Percentiles rank a stretch among this genome's conserved stretches.
phyloP scores from a whole-genome alignment of 306 rosid genomes.

The Hippophae rhamnoides region DNA sequence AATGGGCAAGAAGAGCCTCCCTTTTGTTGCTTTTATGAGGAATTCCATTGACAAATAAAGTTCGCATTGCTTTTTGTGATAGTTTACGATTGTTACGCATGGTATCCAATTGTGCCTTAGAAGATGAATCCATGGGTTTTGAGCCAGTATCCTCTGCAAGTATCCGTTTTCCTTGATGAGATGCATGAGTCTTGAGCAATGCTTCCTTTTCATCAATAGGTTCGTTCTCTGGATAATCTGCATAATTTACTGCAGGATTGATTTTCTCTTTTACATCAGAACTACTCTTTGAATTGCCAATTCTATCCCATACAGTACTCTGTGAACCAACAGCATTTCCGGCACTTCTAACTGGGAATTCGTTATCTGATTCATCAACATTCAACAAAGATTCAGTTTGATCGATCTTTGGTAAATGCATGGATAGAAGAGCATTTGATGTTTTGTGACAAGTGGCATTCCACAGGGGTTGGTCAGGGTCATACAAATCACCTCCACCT shows the following conservation, averaged over 20 bases:
- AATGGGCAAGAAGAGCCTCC: constrained; percentile 84
- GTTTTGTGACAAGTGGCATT: constrained; percentile 64
- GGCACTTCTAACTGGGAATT: constrained; percentile 35
- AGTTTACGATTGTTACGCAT: constrained; percentile 50
- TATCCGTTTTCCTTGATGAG: constrained; percentile 50
- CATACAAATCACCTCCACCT: constrained; percentile 81
- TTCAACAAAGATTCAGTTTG: constrained; percentile 48
- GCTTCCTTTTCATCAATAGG: constrained; percentile 49
- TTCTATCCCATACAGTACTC: constrained; percentile 72
- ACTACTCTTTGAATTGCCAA: constrained; percentile 58
- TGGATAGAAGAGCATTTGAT: constrained; percentile 45
- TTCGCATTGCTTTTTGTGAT: constrained; percentile 79
- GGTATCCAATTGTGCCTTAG: constrained; percentile 43
- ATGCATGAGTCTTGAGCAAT: constrained; percentile 34
- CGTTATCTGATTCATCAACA: constrained; percentile 51
- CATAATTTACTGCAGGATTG: constrained; percentile 41
- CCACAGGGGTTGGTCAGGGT: constrained; percentile 99
- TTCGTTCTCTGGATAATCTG: constrained; percentile 48
- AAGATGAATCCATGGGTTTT: constrained; percentile 37
- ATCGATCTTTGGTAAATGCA: constrained; percentile 63
- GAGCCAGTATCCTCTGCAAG: constrained; percentile 45
- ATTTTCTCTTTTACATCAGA: constrained; percentile 51
- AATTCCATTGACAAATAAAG: constrained; percentile 84
- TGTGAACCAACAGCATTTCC: constrained; percentile 49
- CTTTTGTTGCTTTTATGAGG: constrained; percentile 70